Conservation (phyloP, 2,329 filamentous ascomycete genomes). For the Colletotrichum sp. region DNA sequence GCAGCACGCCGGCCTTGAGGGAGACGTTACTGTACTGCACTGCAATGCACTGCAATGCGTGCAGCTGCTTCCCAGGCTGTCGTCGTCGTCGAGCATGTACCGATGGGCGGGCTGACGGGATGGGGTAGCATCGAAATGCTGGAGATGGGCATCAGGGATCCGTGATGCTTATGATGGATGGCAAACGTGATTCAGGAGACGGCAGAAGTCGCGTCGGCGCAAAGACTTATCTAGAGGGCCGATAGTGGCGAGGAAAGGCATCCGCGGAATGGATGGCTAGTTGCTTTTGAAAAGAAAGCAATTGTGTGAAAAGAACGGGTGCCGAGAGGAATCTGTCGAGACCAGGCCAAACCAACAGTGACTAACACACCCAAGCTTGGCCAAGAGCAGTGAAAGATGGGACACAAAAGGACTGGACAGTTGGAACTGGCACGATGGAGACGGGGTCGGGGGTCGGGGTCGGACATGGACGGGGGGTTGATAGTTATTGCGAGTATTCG, state of each 20-base stretch:
- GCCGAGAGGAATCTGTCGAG: not conserved
- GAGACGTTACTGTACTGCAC: slow-evolving; percentile 2
- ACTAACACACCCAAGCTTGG: not conserved
- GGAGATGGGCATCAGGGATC: not conserved
- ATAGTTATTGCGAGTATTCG: not conserved
- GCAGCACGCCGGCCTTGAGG: not conserved
- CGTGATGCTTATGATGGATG: not conserved
- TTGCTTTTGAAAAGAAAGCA: not conserved
- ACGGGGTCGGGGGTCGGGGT: not conserved
- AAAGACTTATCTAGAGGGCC: not conserved
- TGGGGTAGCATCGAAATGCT: not conserved
- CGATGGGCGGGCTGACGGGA: not conserved
- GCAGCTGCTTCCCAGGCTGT: slow-evolving; percentile 8
- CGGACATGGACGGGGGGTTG: not conserved
- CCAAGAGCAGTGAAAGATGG: not conserved
- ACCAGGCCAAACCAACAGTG: not conserved
- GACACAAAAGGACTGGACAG: not conserved
- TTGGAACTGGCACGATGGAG: not conserved
- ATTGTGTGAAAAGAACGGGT: not conserved
- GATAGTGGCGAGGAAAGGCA: not conserved
- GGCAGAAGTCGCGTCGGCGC: not conserved
- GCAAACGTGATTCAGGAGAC: not conserved
- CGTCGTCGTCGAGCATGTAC: not conserved
- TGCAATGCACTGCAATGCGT: not conserved
- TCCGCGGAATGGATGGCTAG: not conserved